These are phyloP conservation scores for Penicillium subrubescens DNA, from an alignment of 495 filamentous ascomycete species.

Conservation along the genomic window DNA sequence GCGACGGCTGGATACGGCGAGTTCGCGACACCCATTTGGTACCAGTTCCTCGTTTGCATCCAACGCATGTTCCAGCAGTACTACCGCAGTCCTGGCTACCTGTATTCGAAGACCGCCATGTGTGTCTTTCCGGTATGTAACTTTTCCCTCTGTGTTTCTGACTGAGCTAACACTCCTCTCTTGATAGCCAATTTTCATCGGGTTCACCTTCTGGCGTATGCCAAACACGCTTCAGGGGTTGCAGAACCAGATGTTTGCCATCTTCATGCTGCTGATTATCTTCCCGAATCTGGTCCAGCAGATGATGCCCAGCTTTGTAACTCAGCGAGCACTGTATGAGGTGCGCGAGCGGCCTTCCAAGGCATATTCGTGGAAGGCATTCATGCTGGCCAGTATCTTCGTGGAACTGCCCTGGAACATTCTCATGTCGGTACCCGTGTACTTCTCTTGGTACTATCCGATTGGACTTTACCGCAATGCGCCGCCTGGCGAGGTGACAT, in stretches of 20 bases:
- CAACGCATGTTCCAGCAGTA: constrained; percentile 81
- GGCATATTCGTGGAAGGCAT: constrained; percentile 79
- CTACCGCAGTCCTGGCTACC: constrained; percentile 85
- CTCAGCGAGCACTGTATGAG: constrained; percentile 79
- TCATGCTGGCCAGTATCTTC: constrained; percentile 77
- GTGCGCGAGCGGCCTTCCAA: constrained; percentile 83
- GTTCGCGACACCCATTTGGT: constrained; percentile 52
- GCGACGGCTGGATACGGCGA: constrained; percentile 41
- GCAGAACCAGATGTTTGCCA: constrained; percentile 84
- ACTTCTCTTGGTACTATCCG: constrained; percentile 79
- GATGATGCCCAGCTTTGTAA: constrained; percentile 82
- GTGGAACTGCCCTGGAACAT: constrained; percentile 78
- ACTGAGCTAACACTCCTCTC: not conserved
- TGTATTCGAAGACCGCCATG: constrained; percentile 70
- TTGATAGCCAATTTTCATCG: constrained; percentile 72
- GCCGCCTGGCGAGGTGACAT: constrained; percentile 19
- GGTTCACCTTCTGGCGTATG: constrained; percentile 82
- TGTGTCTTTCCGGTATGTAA: constrained; percentile 42
- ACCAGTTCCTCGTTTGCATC: constrained; percentile 51
- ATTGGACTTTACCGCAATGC: constrained; percentile 76
- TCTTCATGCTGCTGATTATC: constrained; percentile 81
- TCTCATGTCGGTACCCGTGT: constrained; percentile 68
- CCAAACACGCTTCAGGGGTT: constrained; percentile 73
- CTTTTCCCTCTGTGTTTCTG: not conserved
- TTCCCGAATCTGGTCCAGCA: constrained; percentile 77